A percentile compares a stretch with the other conserved stretches of the same genome.
These are phyloP conservation scores for Hippophae gyantsensis DNA, from an alignment of 306 rosid species.

Conservation along the genomic window DNA sequence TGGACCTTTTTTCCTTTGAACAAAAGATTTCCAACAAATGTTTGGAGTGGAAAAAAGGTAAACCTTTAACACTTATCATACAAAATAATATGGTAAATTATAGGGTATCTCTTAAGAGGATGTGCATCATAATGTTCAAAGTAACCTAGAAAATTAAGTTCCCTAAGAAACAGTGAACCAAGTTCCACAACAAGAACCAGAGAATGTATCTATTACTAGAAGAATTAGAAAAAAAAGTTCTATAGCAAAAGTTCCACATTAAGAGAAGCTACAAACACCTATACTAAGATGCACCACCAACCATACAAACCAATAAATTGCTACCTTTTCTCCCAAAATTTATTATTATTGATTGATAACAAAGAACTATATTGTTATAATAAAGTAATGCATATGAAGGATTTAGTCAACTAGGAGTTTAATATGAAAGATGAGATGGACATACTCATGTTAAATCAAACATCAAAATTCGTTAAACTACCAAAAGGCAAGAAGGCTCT, in stretches of 20 bases:
- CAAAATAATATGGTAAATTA: background rate
- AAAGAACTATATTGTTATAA: background rate
- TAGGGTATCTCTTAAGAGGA: background rate
- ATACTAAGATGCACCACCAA: background rate
- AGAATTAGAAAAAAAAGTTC: too few species aligned
- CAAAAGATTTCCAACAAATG: background rate
- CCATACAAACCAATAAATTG: background rate
- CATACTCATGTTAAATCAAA: too few species aligned
- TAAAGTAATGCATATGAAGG: background rate
- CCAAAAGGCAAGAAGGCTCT: too few species aligned
- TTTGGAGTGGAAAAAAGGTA: background rate
- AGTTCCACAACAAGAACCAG: too few species aligned
- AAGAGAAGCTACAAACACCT: background rate
- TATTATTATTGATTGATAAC: too few species aligned
- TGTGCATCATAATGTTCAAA: too few species aligned
- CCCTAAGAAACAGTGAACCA: too few species aligned
- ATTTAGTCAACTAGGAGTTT: background rate
- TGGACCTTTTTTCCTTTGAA: background rate
- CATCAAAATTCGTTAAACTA: background rate
- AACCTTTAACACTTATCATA: background rate
- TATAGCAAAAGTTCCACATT: too few species aligned
- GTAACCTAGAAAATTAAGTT: too few species aligned
- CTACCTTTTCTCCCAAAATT: too few species aligned
- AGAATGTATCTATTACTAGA: too few species aligned
- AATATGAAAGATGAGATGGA: background rate